Base-by-base conservation (phyloP, 495 filamentous ascomycete genomes). In the Penicillium cinerascens region DNA sequence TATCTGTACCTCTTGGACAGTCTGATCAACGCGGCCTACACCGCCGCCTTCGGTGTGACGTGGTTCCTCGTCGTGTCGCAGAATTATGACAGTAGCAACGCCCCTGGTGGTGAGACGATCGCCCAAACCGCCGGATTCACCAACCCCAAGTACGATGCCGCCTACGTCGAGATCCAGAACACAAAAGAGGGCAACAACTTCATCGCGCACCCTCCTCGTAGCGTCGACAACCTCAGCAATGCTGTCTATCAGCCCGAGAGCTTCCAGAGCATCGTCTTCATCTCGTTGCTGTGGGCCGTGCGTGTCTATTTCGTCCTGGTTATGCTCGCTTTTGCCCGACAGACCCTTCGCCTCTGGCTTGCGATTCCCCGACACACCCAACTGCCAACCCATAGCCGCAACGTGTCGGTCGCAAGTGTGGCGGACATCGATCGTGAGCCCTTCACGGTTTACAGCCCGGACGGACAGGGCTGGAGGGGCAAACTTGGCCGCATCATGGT, bases 1-100 rank as follows among this genome's bases (percentile, higher is more conserved):
- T 93, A 83, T 71, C 75, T 90, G 35, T 95, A 92, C 65, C 67
- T 86, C n/a, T 55, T 93, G 63, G 91, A 96, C 70, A 84, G 83
- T 21, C 35, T 87, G 29, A 78, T 92, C 59, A 95, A 92, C 68
- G 81, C 80, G 29, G 78, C 81, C 26, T 95, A 89, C 68, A 95
- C 90, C 7, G 72, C 82, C 18, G 81, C 83, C 6, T 96, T 96
- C 63, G 88, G 84, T 26, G 69, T 91, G 35, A 83, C 81, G 11
- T 96, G 91, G 91, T 95, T 92, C 71, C 67, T 90, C 9, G 80
- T 87, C 11, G 72, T 86, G 39, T 81, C 83, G 20, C 76, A 81
- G 42, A 71, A 82, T 56, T 72, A 77, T 51, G 73, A 76, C 41
- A 71, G 71, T 58, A 65, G 67, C 29, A 64, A 67, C 17, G 70